Percentiles rank a stretch among this genome's conserved stretches.
Conservation (phyloP, 2,329 filamentous ascomycete genomes). For the Passalora sequoiae region DNA sequence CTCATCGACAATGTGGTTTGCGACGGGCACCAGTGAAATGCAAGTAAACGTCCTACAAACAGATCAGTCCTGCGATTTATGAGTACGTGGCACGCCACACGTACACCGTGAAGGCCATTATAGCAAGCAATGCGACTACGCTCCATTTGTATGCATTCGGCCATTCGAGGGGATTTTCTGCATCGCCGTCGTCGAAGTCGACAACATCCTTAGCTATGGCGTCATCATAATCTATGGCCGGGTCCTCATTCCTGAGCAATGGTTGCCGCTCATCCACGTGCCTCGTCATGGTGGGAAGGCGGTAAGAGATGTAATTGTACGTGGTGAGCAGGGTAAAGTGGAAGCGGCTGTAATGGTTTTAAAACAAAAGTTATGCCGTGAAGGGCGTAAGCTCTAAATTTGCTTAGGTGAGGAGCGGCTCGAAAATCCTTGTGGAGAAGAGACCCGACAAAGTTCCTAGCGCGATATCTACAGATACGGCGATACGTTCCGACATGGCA, state of each 20-base stretch:
- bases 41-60: conserved; percentile 29
- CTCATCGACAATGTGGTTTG: conserved; percentile 25
- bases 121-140: conserved; percentile 49
- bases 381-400: conserved; percentile 1
- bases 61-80: conserved; percentile 2
- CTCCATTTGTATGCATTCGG: conserved; percentile 45
- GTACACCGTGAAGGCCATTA: conserved; percentile 55
- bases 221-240: conserved; percentile 8
- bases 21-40: conserved; percentile 30
- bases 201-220: conserved; percentile 29
- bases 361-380: conserved; percentile 3
- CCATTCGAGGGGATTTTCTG: conserved; percentile 54
- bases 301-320: no score
- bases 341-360: no score
- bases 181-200: conserved; percentile 44
- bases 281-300: background rate
- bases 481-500: no score
- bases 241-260: conserved; percentile 9
- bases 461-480: background rate
- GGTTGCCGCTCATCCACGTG: conserved; percentile 15
- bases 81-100: background rate
- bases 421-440: background rate
- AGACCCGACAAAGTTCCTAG: background rate
- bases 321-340: no score
- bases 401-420: conserved; percentile 4